Evolutionary conservation across 2,329 filamentous ascomycete species (phyloP), one percentile per base, ranked within the genome.

Genomic region (Karstenula rhodostoma): DNA sequence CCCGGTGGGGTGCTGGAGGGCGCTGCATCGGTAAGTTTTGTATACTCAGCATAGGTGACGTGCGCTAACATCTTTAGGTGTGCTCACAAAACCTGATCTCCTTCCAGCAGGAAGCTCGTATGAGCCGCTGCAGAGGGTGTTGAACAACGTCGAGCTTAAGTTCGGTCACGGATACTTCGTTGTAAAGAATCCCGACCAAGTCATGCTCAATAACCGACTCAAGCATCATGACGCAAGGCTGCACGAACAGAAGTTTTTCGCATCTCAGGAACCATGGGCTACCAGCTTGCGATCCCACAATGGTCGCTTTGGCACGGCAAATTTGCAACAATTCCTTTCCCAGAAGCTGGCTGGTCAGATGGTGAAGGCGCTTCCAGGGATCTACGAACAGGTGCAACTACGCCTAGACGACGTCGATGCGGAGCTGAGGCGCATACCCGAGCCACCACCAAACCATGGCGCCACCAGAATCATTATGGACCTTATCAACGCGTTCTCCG

Each of bases 81-180:
- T 96, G 0, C 83, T 97, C 17, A 97, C 93, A 0, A 97, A 96
- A 70, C 93, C 93, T 0, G 94, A 97, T 63, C 84, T 90, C 0
- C 78, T 93, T 0, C 84, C 87, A 0, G 73, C 78, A 0, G 83
- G 83, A 0, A 81, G 83, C 1, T 79, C 78, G 0, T 79, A 86
- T 0, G 77, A 82, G 0, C 78, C 81, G 0, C 92, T 90, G 85
- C 72, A 86, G 0, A 79, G 84, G 0, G 89, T 93, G 57, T 82
- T 96, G 4, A 79, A 82, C 0, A 87, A 87, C 0, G 72, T 85
- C 1, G 84, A 85, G 1, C 92, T 91, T 60, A 71, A 74, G 0
- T 85, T 94, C 0, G 89, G 88, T 0, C 83, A 91, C n/a, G 91
- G 90, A 0, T 97, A 94, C 70, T 96, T 89, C 9, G 92, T 94